A percentile compares a stretch with the other conserved stretches of the same genome.
These are phyloP conservation scores for Backusella circina DNA, from an alignment of 192 early-diverging fungal genomes.

Conservation along the genomic window DNA sequence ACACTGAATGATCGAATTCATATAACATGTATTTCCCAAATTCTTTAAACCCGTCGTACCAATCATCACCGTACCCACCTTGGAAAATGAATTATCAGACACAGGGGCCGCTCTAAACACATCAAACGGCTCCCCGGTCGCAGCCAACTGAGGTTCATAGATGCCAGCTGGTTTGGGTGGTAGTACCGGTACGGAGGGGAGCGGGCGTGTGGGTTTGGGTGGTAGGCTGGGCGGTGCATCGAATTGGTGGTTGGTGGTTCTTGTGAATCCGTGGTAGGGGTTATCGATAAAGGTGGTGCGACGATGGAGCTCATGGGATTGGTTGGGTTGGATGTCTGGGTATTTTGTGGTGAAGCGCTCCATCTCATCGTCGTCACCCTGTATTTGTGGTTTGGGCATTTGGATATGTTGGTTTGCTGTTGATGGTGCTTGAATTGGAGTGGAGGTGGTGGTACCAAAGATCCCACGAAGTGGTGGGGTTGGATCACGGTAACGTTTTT, in stretches of 20 bases:
- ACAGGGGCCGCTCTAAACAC: background rate
- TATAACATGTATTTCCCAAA: slow-evolving; percentile 83
- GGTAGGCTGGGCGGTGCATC: slow-evolving; percentile 25
- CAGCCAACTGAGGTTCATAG: background rate
- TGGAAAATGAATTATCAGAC: slow-evolving; percentile 29
- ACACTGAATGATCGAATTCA: slow-evolving; percentile 83
- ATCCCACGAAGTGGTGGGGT: slow-evolving; percentile 14
- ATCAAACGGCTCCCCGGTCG: background rate
- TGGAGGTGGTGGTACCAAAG: background rate
- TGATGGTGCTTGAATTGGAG: background rate
- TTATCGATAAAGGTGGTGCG: slow-evolving; percentile 59
- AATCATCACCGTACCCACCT: slow-evolving; percentile 42
- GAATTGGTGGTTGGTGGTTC: slow-evolving; percentile 26
- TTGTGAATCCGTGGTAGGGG: slow-evolving; percentile 47
- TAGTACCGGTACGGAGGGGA: slow-evolving; percentile 21
- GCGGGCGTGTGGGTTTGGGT: slow-evolving; percentile 37
- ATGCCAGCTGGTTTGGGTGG: background rate
- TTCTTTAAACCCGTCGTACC: slow-evolving; percentile 75
- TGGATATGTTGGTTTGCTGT: background rate
- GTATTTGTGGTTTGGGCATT: slow-evolving; percentile 12
- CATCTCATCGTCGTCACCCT: background rate
- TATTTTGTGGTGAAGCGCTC: slow-evolving; percentile 2
- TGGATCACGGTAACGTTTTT: background rate
- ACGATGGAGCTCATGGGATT: slow-evolving; percentile 18
- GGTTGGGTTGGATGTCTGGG: slow-evolving; percentile 12